Evolutionary conservation across 805 yeast genomes (phyloP).

Genomic region (Kodamaea leandrae): DNA sequence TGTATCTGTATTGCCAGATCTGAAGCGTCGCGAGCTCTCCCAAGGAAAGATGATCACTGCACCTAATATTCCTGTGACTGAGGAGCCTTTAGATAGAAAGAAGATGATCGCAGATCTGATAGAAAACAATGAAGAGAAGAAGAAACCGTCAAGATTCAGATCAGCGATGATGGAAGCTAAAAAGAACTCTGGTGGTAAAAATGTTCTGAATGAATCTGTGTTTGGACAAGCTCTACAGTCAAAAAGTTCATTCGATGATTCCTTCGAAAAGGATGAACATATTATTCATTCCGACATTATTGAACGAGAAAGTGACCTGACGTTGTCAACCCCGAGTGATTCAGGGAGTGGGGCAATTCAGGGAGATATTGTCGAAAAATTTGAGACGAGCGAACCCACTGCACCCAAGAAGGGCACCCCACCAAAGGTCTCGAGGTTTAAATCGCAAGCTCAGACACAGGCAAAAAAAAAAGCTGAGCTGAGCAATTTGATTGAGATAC

Average conservation of each 20-base stretch:
- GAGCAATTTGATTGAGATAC: not conserved
- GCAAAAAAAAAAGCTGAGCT: not conserved
- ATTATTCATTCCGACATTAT: not conserved
- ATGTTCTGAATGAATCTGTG: not conserved
- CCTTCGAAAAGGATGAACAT: not conserved
- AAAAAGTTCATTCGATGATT: no score
- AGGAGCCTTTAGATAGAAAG: constrained; percentile 14
- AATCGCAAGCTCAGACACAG: constrained; percentile 1
- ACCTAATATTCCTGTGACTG: not conserved
- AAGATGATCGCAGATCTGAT: constrained; percentile 15
- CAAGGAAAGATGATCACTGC: constrained; percentile 1
- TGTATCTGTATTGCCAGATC: not conserved
- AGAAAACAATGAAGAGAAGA: not conserved
- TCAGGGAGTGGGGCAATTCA: no score
- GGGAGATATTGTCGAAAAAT: not conserved
- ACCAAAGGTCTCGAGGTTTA: constrained; percentile 5
- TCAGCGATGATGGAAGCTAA: not conserved
- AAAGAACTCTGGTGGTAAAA: not conserved
- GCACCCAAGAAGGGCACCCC: no score
- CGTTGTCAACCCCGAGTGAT: no score
- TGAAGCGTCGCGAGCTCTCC: constrained; percentile 1
- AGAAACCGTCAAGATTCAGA: constrained; percentile 10
- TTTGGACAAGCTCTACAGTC: no score
- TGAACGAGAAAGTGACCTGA: not conserved
- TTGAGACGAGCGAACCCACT: not conserved